Evolutionary conservation across 306 rosid species (phyloP).

Genomic region (Macrotyloma uniflorum): DNA sequence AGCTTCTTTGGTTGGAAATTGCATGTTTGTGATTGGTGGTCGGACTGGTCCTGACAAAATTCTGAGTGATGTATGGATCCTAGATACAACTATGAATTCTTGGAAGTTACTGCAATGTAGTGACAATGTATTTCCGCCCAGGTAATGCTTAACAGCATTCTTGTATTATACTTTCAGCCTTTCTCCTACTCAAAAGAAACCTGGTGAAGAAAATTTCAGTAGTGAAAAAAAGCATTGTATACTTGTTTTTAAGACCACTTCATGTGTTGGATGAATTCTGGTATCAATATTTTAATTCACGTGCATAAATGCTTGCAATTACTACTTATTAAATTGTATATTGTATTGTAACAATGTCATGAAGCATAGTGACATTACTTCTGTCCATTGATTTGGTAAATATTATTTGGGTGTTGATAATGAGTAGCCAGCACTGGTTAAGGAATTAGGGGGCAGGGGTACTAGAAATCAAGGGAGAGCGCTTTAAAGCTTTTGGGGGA

Average conservation of each 20-base stretch:
- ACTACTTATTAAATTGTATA: constrained; percentile 19
- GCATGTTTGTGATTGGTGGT: constrained; percentile 82
- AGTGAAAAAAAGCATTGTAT: not conserved
- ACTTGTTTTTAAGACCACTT: not conserved
- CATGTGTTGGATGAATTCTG: not conserved
- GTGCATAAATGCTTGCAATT: not conserved
- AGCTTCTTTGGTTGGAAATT: constrained; percentile 65
- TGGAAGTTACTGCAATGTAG: constrained; percentile 65
- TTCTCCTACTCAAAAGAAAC: not conserved
- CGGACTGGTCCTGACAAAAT: constrained; percentile 82
- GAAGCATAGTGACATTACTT: not conserved
- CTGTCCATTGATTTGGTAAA: constrained; percentile 23
- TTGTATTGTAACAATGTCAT: constrained; percentile 1
- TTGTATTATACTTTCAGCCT: not conserved
- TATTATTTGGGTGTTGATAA: not conserved
- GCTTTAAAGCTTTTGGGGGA: too few relatives aligned
- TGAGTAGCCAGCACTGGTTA: too few relatives aligned
- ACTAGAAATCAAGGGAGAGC: too few relatives aligned
- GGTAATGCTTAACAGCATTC: constrained; percentile 51
- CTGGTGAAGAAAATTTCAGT: not conserved
- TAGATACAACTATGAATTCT: constrained; percentile 49
- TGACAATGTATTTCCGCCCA: constrained; percentile 69
- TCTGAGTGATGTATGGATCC: constrained; percentile 77
- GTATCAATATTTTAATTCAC: constrained; percentile 3
- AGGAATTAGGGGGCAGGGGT: too few relatives aligned